These are phyloP conservation scores for Pseudocercospora pini-densiflorae DNA, from an alignment of 2,329 filamentous ascomycete genomes.

Conservation along the genomic window DNA sequence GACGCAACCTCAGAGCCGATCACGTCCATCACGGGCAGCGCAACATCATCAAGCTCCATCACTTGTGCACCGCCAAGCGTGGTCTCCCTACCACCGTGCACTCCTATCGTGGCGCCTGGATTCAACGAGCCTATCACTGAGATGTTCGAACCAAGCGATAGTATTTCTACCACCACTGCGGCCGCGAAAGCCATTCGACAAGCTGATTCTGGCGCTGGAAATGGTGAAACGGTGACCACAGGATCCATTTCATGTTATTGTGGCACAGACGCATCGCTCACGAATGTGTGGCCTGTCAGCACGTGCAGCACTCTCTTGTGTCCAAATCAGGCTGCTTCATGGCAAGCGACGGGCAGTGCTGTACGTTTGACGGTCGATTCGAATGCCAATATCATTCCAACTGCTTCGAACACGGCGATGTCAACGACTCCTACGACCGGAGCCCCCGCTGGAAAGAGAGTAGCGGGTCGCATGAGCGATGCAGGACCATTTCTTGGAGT, in stretches of 20 bases:
- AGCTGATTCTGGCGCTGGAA: background rate
- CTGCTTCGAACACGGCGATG: background rate
- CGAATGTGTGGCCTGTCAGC: conserved; percentile 6
- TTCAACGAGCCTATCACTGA: conserved; percentile 2
- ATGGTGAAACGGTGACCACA: background rate
- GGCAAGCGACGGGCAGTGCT: background rate
- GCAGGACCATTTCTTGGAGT: conserved; percentile 3
- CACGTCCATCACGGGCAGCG: background rate
- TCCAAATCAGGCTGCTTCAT: conserved; percentile 1
- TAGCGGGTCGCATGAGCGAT: conserved; percentile 1
- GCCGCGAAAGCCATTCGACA: background rate
- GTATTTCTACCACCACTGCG: background rate
- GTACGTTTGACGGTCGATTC: background rate
- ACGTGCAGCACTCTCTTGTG: background rate
- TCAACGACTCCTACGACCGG: background rate
- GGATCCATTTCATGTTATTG: background rate
- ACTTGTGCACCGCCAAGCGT: conserved; percentile 3
- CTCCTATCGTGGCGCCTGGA: background rate
- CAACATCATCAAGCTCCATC: conserved; percentile 1
- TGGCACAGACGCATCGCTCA: background rate
- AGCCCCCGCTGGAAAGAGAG: background rate
- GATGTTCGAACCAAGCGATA: background rate
- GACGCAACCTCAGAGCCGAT: background rate
- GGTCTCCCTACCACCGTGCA: background rate
- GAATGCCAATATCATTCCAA: background rate